Evolutionary conservation across 2,329 filamentous ascomycete species (phyloP).

Genomic region (Neofusicoccum ribis): DNA sequence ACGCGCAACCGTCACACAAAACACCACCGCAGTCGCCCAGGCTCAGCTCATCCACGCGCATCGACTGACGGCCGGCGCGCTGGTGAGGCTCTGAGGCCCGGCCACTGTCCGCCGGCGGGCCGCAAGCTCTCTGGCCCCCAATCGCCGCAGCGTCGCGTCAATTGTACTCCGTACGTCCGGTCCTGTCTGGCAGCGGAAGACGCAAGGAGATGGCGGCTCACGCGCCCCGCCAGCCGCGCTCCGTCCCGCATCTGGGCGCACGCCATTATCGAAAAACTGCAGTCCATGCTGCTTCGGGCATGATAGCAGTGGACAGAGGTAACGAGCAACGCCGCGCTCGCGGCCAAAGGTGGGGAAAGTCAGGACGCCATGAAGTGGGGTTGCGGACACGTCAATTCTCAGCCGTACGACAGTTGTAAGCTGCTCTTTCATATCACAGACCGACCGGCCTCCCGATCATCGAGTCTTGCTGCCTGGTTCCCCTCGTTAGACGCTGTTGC

Average conservation of each 20-base stretch:
- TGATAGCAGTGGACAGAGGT: not conserved
- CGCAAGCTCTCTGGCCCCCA: not conserved
- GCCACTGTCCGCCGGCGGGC: too few relatives aligned
- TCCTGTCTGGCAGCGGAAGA: not conserved
- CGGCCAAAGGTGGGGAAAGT: not conserved
- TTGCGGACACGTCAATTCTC: slow-evolving; percentile 11
- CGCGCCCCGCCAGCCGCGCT: not conserved
- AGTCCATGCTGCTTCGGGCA: slow-evolving; percentile 2
- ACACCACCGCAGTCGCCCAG: too few relatives aligned
- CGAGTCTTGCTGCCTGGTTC: not conserved
- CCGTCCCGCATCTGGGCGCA: not conserved
- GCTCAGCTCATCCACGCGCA: too few relatives aligned
- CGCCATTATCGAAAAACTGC: not conserved
- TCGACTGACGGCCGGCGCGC: too few relatives aligned
- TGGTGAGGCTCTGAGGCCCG: too few relatives aligned
- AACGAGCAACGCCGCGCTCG: not conserved
- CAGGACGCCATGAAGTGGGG: not conserved
- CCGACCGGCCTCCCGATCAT: not conserved
- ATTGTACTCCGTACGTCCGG: too few relatives aligned
- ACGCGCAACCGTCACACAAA: too few relatives aligned
- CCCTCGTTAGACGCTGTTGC: not conserved
- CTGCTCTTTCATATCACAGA: not conserved
- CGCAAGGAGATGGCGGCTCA: not conserved
- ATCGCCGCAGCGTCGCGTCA: too few relatives aligned
- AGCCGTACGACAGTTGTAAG: not conserved